phyloP scores from a whole-genome alignment of 2,329 filamentous ascomycete species.

The Magnaporthiopsis rhizophila region DNA sequence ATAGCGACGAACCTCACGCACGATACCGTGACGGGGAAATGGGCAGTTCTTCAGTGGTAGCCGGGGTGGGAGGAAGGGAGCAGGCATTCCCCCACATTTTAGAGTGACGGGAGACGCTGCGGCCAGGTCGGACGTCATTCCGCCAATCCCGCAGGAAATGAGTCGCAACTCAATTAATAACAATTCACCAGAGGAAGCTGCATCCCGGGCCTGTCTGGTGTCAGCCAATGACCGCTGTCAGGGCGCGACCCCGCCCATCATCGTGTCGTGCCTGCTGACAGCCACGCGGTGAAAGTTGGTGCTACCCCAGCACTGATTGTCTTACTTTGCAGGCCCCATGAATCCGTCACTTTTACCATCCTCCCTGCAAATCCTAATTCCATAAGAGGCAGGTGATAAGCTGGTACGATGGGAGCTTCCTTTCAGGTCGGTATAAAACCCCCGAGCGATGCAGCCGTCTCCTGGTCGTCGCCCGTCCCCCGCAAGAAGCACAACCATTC shows the following conservation, averaged over 20 bases:
- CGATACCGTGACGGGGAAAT: conserved; percentile 12
- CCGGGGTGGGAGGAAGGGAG: too few relatives aligned
- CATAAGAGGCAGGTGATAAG: neutral
- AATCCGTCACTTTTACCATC: too few relatives aligned
- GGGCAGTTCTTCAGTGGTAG: conserved; percentile 8
- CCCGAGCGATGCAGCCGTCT: neutral
- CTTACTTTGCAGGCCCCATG: neutral
- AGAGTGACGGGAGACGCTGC: too few relatives aligned
- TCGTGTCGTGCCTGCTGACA: neutral
- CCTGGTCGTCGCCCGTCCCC: too few relatives aligned
- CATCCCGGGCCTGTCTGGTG: too few relatives aligned
- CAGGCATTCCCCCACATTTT: too few relatives aligned
- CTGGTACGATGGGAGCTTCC: neutral
- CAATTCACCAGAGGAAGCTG: neutral
- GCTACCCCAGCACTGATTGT: too few relatives aligned
- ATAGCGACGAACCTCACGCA: conserved; percentile 44
- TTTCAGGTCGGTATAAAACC: neutral
- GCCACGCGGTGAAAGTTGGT: neutral
- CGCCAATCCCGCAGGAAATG: neutral
- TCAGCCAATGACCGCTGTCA: neutral
- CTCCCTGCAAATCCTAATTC: neutral
- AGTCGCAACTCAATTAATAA: neutral
- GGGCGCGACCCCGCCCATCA: too few relatives aligned
- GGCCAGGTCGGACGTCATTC: too few relatives aligned
- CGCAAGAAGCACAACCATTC: neutral